phyloP scores from a whole-genome alignment of 2,329 filamentous ascomycete genomes.

The Exophiala alcalophila region DNA sequence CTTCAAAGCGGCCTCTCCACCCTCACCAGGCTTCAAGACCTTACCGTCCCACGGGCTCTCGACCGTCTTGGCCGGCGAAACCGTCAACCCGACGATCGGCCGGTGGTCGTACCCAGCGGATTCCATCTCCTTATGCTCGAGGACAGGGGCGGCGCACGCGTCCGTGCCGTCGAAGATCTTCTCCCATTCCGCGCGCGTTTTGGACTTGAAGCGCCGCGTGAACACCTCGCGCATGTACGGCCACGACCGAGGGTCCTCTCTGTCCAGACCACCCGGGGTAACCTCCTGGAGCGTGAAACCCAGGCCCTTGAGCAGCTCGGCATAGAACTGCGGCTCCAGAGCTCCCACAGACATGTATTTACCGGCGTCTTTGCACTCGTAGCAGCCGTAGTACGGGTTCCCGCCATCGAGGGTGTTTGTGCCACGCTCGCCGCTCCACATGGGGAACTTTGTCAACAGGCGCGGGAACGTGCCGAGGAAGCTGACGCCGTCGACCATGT shows the following conservation, averaged over 20 bases:
- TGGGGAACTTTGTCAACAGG: conserved; percentile 59
- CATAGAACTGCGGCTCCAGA: conserved; percentile 83
- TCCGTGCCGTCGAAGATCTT: conserved; percentile 82
- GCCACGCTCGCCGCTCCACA: conserved; percentile 65
- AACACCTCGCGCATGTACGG: conserved; percentile 62
- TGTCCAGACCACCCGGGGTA: conserved; percentile 46
- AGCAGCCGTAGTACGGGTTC: conserved; percentile 84
- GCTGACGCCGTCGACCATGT: conserved; percentile 89
- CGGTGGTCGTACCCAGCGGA: conserved; percentile 49
- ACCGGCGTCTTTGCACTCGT: conserved; percentile 71
- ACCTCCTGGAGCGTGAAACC: conserved; percentile 51
- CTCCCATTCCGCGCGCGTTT: conserved; percentile 79
- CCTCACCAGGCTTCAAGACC: conserved; percentile 63
- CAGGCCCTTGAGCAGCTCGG: conserved; percentile 63
- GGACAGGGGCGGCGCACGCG: conserved; percentile 86
- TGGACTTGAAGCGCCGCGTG: conserved; percentile 61
- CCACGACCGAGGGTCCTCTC: conserved; percentile 66
- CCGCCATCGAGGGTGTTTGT: conserved; percentile 79
- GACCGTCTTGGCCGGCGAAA: conserved; percentile 67
- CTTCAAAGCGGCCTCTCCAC: conserved; percentile 66
- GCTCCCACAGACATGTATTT: conserved; percentile 85
- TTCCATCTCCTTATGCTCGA: conserved; percentile 71
- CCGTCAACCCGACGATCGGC: conserved; percentile 53
- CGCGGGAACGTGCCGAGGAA: conserved; percentile 78
- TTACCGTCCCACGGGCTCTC: conserved; percentile 62